Base-by-base conservation (phyloP, 768 basidiomycete species). In the Lentinus tigrinus region DNA sequence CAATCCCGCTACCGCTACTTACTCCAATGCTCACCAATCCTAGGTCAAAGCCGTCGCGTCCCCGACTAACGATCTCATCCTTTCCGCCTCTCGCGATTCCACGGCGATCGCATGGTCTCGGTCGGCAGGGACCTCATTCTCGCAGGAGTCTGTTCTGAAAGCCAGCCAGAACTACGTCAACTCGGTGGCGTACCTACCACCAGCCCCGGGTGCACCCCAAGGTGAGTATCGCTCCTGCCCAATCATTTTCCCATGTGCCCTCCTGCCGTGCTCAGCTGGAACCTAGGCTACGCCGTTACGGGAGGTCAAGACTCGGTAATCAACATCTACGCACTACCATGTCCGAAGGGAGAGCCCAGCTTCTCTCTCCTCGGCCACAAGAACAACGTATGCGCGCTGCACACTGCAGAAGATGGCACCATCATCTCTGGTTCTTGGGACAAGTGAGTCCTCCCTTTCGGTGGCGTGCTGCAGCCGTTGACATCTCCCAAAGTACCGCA, bases 351-450 rank as follows among this genome's bases (percentile, higher is more conserved):
- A 55, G 89, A 95, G 58, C 94, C 96, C 21, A 79, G 84, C 66
- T 91, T 88, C 75, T 84, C 86, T 21, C 81, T 98, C 26, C 70
- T 98, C 36, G 97, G 96, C 23, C 97, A 99, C 72, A 83, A 85
- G 13, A 87, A 88, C 47, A 98, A 98, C 69, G 83, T 98, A 36
- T 98, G 95, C 72, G 81, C 91, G 21, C 77, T 99, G 55, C 81
- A 92, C 67, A 82, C 85, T 4, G 83, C 84, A 10, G 73, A 81
- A 9, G 79, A 80, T 47, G 92, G 93, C 16, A 78, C 83, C 49
- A 87, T 98, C 59, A 85, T 97, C 56, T 95, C 93, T 8, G 97
- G 97, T 19, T 96, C 93, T 42, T 99, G 97, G 97, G 97, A 98
- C 75, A 90, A 82, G 96, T 96, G 66, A 73, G 84, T 74, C 11